Evolutionary conservation across 306 rosid species (phyloP), one percentile per base, ranked within the genome.

Genomic region (Myrica gale): DNA sequence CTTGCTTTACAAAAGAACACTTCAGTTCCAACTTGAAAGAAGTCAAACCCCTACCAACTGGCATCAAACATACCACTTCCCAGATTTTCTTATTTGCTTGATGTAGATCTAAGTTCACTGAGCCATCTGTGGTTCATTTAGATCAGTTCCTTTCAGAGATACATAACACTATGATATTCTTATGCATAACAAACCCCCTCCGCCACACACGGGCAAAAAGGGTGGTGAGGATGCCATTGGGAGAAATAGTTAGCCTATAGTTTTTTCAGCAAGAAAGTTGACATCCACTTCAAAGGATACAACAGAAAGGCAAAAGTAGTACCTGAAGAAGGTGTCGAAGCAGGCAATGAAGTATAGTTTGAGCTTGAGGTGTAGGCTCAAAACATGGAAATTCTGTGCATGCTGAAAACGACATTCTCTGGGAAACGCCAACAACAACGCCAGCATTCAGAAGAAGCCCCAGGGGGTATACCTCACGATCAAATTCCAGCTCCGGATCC

Each of bases 401-500:
- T 45, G 95, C 93, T 50, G 98, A 85, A 88, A 95, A 95, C 79
- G 98, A 95, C 90, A 95, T 83, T 79, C 98, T 89, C 83, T 92
- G 97, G 78, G 93, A 92, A 77, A 95, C 90, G 68, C 98, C 98
- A 51, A 95, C 96, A 77, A 92, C 98, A 41, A 92, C 93, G 54
- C 98, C 97, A 69, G 96, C 96, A 88, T 89, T 89, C 79, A 96
- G 98, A 79, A 95, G 96, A 92, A 95, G 98, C 71, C 98, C 97
- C 46, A 95, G 77, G 61, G 96, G 98, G 77, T 95, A 92, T 73
- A 95, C 90, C 88, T 95, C 98, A n/a, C 97, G 97, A 82, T 95
- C 98, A 57, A 95, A 95, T 88, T 95, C 98, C 83, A 90, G 93
- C 88, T 95, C 98, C 2, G 98, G 98, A 81, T 95, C 98, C 98